Base-by-base conservation (phyloP, 768 basidiomycete species). In the Tylopilus subfusipes region DNA sequence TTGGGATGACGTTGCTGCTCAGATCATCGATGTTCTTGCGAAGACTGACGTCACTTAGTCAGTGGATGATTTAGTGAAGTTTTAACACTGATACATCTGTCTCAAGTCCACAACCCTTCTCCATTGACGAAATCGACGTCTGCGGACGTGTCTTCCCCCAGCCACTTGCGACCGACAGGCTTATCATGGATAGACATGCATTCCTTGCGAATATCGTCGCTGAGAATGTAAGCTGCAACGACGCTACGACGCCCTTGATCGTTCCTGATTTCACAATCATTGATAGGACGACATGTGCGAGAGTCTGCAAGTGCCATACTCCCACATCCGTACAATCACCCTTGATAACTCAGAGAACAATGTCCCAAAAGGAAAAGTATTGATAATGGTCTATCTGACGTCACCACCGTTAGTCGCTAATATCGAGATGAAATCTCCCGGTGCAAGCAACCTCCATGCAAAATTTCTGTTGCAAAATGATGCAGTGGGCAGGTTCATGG, bases 21-120 rank as follows among this genome's bases (percentile, higher is more conserved):
- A 74, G 57, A 78, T 86, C 18, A 67, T 80, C 1, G 75, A 81
- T 50, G 62, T 68, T 18, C 68, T 87, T 11, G 78, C 83, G 13
- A 64, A 59, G 14, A 71, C 66, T 21, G 76, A 80, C 55, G 63
- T 79, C 3, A 65, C 71, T 16, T 85, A 73, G 84, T 85, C 51
- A 55, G 82, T 70, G 21, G 30, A 58, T 31, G 38, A 42, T 40
- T 50, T 21, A 24, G 19, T 21, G 24, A 43, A n/a, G 16, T 8
- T 42, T 44, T 16, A 36, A 50, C 18, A 40, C 54, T 47, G 42
- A 64, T 48, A 12, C 27, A 19, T 33, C 33, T 50, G 25, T 55
- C 52, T 21, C 1, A 46, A 87, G 85, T 57, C 84, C 85, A 12
- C 85, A 87, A 53, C 80, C 83, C 12, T 85, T 86, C 57, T 65